These are phyloP conservation scores for Cryptococcus floricola DNA, from an alignment of 1,284 basidiomycete genomes.

Conservation along the genomic window DNA sequence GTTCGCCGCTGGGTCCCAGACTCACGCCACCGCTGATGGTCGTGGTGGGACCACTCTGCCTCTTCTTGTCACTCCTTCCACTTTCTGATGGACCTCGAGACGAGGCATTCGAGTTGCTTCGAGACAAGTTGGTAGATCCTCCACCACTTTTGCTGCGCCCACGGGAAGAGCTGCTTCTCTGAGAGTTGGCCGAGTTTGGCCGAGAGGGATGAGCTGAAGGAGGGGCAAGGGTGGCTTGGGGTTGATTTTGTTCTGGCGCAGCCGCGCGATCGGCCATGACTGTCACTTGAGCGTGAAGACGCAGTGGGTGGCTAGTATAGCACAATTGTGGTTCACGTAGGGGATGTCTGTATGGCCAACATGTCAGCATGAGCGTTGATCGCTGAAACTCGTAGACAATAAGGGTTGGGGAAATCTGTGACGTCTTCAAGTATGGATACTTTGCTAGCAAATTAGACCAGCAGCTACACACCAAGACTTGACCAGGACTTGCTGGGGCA, in stretches of 20 bases:
- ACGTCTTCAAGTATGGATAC: no score
- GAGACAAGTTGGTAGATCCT: slow-evolving; percentile 21
- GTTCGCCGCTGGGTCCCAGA: slow-evolving; percentile 22
- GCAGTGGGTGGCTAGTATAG: background rate
- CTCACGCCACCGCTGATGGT: slow-evolving; percentile 41
- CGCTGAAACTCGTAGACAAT: background rate
- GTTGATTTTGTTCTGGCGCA: slow-evolving; percentile 6
- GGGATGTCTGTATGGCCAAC: background rate
- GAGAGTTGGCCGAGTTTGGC: slow-evolving; percentile 23
- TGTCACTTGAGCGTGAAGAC: slow-evolving; percentile 1
- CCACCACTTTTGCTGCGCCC: slow-evolving; percentile 17
- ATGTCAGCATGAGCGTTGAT: background rate
- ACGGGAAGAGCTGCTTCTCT: slow-evolving; percentile 22
- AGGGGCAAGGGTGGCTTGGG: slow-evolving; percentile 16
- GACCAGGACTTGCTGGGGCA: no score
- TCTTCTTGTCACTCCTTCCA: slow-evolving; percentile 17
- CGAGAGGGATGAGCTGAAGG: slow-evolving; percentile 20
- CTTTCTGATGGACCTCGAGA: slow-evolving; percentile 10
- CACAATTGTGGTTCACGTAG: background rate
- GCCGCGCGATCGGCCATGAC: slow-evolving; percentile 17
- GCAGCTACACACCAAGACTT: no score
- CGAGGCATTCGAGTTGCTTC: slow-evolving; percentile 32
- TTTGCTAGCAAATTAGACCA: no score
- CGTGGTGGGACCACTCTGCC: slow-evolving; percentile 33
- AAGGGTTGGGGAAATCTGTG: no score